These are phyloP conservation scores for Polygonum maritimum DNA, from an alignment of 148 eudicot species.

Conservation along the genomic window DNA sequence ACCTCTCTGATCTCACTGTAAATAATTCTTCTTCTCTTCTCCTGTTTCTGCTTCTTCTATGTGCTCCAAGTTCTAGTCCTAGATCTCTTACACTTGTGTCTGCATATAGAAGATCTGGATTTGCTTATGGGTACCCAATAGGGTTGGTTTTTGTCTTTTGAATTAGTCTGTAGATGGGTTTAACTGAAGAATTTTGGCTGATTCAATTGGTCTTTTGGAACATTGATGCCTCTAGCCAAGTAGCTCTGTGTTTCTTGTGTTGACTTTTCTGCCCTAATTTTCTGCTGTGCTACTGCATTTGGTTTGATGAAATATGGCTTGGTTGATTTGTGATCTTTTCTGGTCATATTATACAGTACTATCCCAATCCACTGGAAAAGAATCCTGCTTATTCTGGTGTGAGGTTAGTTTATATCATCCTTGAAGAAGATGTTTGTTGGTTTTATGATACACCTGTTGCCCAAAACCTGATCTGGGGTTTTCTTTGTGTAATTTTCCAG, in stretches of 20 bases:
- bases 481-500: conserved; percentile 23
- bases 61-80: not conserved
- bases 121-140: not conserved
- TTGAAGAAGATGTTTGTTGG: not conserved
- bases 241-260: not conserved
- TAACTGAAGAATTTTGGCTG: not conserved
- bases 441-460: not conserved
- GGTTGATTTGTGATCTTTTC: not conserved
- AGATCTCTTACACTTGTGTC: not conserved
- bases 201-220: not conserved
- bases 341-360: not conserved
- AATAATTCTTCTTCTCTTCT: not conserved
- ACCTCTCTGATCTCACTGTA: conserved; percentile 11
- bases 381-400: conserved; percentile 76
- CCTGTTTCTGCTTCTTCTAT: not conserved
- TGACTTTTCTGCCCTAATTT: not conserved
- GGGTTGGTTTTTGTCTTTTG: not conserved
- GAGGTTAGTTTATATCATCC: conserved; percentile 35
- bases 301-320: not conserved
- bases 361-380: conserved; percentile 56
- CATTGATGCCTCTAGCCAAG: not conserved
- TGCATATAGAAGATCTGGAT: not conserved
- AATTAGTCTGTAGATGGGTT: not conserved
- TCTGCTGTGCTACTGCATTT: conserved; percentile 3
- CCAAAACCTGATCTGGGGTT: conserved; percentile 1